Evolutionary conservation across 2,329 filamentous ascomycete genomes (phyloP), one percentile per base, ranked within the genome.

Genomic region (Aspergillus pseudoviridinutans): DNA sequence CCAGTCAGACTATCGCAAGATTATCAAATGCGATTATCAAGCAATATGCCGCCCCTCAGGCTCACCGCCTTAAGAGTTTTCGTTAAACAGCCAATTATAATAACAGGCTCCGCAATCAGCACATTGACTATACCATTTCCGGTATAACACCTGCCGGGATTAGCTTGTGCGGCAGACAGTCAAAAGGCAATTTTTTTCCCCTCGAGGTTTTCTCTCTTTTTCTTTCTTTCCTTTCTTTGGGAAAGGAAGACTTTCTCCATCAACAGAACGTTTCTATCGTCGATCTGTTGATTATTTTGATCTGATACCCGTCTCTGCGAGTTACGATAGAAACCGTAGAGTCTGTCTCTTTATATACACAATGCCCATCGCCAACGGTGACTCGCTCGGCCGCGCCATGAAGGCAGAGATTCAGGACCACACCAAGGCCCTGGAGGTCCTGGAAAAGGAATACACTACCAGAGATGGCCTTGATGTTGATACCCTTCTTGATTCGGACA

Each of bases 401-500:
- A 73, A 76, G 61, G 77, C 80, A 66, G 78, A 87, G 76, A 80
- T 88, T 72, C 80, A 91, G 68, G 90, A 95, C 81, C 83, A 83
- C 81, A 80, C 82, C 73, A 88, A 82, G 72, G 94, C 93, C 63
- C 79, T 92, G 63, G 88, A 95, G 71, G 79, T 92, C 65, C 84
- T 97, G 75, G 84, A 89, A 75, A 78, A 77, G 59, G 86, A 93
- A 72, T 97, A 96, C 77, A 74, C 87, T 65, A 82, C 83, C 74
- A 83, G 80, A 68, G 94, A 99, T 85, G 94, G 94, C 59, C 88
- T 99, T 68, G 86, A 91, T 74, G 86, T 95, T 70, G 82, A 91
- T 72, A 87, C 91, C 64, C 84, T 99, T 68, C 86, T 97, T 75
- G 90, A 99, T 80, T 92, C 93, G 65, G 89, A 89, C 80, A 89